Evolutionary conservation across 73 alveolate species (phyloP).

Genomic region (Paramecium tetraurelia): DNA sequence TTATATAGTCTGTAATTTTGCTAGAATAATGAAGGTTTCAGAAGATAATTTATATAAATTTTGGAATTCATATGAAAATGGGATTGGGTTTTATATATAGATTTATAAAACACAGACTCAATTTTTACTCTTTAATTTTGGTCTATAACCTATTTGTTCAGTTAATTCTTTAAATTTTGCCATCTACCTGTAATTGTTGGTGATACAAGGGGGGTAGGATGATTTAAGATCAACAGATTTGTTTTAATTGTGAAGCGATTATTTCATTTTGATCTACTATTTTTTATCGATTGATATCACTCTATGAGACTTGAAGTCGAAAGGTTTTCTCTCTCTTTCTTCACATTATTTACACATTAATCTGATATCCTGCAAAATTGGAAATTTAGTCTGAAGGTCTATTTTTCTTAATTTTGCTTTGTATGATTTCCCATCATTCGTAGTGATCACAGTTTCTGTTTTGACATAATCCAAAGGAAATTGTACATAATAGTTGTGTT

Average conservation of each 20-base stretch:
- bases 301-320: background rate
- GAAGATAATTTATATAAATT: background rate
- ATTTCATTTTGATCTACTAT: background rate
- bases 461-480: background rate
- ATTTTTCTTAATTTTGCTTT: background rate
- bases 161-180: background rate
- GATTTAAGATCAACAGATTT: constrained; percentile 5
- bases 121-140: background rate
- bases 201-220: background rate
- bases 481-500: background rate
- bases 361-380: background rate
- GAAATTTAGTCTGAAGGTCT: background rate
- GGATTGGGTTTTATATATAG: background rate
- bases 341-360: background rate
- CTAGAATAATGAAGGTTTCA: background rate
- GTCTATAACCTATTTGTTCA: background rate
- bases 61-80: background rate
- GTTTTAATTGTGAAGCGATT: background rate
- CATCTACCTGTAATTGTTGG: background rate
- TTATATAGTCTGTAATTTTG: background rate
- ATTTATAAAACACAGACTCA: background rate
- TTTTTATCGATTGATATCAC: background rate
- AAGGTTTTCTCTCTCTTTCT: background rate
- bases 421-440: background rate
- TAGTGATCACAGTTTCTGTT: background rate